phyloP scores from a whole-genome alignment of 352 stramenopile genomes.

The Peronospora destructor region DNA sequence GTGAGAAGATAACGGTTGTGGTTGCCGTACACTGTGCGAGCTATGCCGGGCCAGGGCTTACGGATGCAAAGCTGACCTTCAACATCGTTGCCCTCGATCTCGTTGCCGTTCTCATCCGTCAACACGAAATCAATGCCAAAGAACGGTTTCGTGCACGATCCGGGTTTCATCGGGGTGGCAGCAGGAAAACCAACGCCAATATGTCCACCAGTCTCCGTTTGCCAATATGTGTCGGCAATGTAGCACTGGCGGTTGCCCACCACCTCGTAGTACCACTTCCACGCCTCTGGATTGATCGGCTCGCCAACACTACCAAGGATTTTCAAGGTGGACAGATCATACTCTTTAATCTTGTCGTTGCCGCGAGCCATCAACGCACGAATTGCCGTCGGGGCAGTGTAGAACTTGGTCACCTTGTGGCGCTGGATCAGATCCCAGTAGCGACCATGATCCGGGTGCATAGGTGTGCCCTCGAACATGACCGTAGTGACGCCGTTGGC shows the following conservation, averaged over 20 bases:
- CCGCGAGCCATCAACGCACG: constrained; percentile 96
- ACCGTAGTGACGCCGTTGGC: constrained; percentile 95
- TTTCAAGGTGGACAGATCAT: constrained; percentile 67
- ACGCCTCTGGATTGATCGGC: constrained; percentile 97
- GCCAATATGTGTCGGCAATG: constrained; percentile 97
- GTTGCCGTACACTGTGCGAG: constrained; percentile 91
- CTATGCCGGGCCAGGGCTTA: constrained; percentile 93
- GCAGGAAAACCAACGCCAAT: constrained; percentile 92
- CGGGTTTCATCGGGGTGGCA: constrained; percentile 85
- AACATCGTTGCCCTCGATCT: constrained; percentile 75
- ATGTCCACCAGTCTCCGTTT: constrained; percentile 96
- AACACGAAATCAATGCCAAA: constrained; percentile 92
- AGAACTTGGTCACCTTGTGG: constrained; percentile 96
- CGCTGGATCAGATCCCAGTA: constrained; percentile 97
- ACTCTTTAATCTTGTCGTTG: constrained; percentile 86
- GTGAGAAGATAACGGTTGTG: constrained; percentile 93
- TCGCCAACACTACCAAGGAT: constrained; percentile 97
- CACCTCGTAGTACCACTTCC: constrained; percentile 95
- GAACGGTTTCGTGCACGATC: constrained; percentile 92
- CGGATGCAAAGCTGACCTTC: constrained; percentile 95
- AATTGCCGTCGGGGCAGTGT: constrained; percentile 93
- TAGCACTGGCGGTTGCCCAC: constrained; percentile 87
- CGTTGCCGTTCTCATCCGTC: constrained; percentile 79
- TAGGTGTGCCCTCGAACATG: constrained; percentile 97
- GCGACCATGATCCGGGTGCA: constrained; percentile 92